Percentiles rank a stretch among this genome's conserved stretches.
phyloP scores from a whole-genome alignment of 495 filamentous ascomycete species.

The Penicillium bovifimosum region DNA sequence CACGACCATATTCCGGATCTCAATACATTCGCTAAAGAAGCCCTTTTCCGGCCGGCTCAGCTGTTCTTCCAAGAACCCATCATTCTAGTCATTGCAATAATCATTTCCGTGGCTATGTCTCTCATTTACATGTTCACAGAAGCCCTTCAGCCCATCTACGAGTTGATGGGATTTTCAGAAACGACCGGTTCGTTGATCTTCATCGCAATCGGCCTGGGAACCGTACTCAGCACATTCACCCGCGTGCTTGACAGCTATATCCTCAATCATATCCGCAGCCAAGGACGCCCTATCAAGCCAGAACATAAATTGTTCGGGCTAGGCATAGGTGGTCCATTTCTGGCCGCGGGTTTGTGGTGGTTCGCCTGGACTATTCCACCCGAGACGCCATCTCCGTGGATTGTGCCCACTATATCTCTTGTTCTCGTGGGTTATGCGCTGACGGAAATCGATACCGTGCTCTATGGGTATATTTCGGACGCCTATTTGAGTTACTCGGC shows the following conservation, averaged over 20 bases:
- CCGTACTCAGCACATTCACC: slow-evolving; percentile 36
- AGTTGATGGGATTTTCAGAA: slow-evolving; percentile 34
- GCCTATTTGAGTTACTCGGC: slow-evolving; percentile 48
- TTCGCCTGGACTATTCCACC: slow-evolving; percentile 51
- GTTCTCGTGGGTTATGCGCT: slow-evolving; percentile 45
- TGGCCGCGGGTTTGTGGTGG: slow-evolving; percentile 45
- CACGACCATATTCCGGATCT: slow-evolving; percentile 40
- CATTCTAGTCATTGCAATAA: slow-evolving; percentile 40
- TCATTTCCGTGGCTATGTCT: slow-evolving; percentile 42
- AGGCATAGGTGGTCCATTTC: slow-evolving; percentile 39
- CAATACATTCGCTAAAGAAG: slow-evolving; percentile 32
- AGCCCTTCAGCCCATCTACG: slow-evolving; percentile 41
- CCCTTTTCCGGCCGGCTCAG: slow-evolving; percentile 38
- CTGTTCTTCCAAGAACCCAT: slow-evolving; percentile 48
- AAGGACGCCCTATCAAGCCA: slow-evolving; percentile 28
- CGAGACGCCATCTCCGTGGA: slow-evolving; percentile 31
- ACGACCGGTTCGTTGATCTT: slow-evolving; percentile 40
- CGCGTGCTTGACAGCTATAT: slow-evolving; percentile 38
- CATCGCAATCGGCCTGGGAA: slow-evolving; percentile 41
- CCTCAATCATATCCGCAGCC: slow-evolving; percentile 20
- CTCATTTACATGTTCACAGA: slow-evolving; percentile 54
- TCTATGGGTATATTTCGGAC: slow-evolving; percentile 50
- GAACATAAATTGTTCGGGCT: slow-evolving; percentile 49
- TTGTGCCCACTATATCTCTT: slow-evolving; percentile 37
- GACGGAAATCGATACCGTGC: slow-evolving; percentile 45